Evolutionary conservation across 148 eudicot species (phyloP).

Genomic region (Rhododendron molle): DNA sequence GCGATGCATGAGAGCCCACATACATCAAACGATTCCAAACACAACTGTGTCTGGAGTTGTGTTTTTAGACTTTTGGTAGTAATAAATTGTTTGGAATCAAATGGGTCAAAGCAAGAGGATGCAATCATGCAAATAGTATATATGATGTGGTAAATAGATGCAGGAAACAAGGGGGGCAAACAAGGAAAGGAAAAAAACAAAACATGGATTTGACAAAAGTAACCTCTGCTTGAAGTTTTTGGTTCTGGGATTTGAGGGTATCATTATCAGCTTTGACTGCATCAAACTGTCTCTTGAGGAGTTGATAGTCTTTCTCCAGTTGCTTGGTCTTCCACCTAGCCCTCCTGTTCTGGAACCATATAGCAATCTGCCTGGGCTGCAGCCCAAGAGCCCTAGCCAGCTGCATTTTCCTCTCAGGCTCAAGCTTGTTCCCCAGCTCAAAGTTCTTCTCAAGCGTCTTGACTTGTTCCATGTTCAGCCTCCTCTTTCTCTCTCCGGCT

Average conservation of each 20-base stretch:
- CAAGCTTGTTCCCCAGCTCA: slow-evolving; percentile 88
- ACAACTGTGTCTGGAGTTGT: neutral
- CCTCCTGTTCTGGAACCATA: slow-evolving; percentile 95
- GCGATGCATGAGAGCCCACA: too few species aligned
- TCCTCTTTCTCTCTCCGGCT: slow-evolving; percentile 73
- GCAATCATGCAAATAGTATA: neutral
- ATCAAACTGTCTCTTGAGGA: slow-evolving; percentile 82
- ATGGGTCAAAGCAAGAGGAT: neutral
- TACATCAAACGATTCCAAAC: too few species aligned
- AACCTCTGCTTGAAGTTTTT: slow-evolving; percentile 90
- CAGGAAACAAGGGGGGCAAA: neutral
- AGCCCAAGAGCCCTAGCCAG: slow-evolving; percentile 86
- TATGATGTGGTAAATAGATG: neutral
- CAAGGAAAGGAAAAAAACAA: neutral
- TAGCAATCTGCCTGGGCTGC: slow-evolving; percentile 92
- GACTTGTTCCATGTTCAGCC: slow-evolving; percentile 90
- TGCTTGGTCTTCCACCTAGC: slow-evolving; percentile 99
- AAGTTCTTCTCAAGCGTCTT: slow-evolving; percentile 88
- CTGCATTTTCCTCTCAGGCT: slow-evolving; percentile 95
- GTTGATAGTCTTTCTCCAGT: slow-evolving; percentile 83
- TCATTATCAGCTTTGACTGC: slow-evolving; percentile 81
- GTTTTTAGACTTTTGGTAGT: neutral
- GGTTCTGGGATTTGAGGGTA: slow-evolving; percentile 65
- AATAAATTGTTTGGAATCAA: neutral
- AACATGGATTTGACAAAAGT: neutral